Evolutionary conservation across 345 rosid species (phyloP).

Genomic region (Eucalyptus paniculata): DNA sequence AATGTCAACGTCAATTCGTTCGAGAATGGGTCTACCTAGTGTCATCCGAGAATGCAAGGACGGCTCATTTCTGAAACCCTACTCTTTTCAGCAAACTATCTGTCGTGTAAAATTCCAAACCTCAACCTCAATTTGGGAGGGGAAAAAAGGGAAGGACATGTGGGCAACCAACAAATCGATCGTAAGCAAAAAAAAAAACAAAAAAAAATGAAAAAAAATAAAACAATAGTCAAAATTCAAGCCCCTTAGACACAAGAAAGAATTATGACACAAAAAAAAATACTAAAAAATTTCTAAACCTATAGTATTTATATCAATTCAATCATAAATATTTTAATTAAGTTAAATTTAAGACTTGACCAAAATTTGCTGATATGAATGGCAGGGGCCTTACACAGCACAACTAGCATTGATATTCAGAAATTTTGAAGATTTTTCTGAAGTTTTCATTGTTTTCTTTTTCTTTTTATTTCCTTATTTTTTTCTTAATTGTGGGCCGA

Average conservation of each 20-base stretch:
- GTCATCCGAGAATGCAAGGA: neutral
- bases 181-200: no score
- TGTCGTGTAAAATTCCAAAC: neutral
- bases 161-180: neutral
- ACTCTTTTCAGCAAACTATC: neutral
- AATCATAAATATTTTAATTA: no score
- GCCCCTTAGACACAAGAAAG: neutral
- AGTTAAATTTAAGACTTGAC: no score
- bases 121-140: neutral
- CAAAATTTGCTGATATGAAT: fast-evolving
- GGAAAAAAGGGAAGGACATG: neutral
- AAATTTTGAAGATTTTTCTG: no score
- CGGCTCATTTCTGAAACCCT: neutral
- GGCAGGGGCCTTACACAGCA: fast-evolving
- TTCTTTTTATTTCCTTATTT: no score
- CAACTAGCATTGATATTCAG: fast-evolving
- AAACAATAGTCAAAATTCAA: neutral
- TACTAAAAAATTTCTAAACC: no score
- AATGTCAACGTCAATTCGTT: neutral
- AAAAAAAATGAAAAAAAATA: neutral
- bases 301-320: no score
- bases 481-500: fast-evolving
- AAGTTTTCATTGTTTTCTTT: fast-evolving
- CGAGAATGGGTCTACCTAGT: neutral
- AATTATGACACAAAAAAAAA: neutral